Evolutionary conservation across 345 rosid genomes (phyloP).

Genomic region (Citrus maxima): DNA sequence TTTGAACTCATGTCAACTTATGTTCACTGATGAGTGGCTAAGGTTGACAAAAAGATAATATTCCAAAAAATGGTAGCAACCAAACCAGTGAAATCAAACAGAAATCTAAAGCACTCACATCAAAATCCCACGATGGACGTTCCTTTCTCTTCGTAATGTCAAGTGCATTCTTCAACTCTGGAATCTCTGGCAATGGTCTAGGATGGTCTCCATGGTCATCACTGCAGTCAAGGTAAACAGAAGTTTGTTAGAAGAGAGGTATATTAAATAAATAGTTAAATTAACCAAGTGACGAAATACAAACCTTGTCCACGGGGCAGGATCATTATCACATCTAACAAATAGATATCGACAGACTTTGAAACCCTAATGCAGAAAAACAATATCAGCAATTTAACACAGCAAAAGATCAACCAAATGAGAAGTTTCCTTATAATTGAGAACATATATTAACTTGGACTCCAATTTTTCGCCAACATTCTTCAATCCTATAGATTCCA

Average conservation of each 20-base stretch:
- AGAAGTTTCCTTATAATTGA: not conserved
- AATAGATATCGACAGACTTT: conserved; percentile 52
- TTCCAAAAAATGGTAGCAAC: not conserved
- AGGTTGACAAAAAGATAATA: not conserved
- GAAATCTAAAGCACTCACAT: conserved; percentile 26
- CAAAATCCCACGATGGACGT: conserved; percentile 52
- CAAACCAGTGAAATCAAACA: not conserved
- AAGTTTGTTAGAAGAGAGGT: not conserved
- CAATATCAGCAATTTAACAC: not conserved
- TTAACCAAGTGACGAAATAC: not conserved
- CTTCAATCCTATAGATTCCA: conserved; percentile 67
- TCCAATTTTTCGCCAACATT: conserved; percentile 70
- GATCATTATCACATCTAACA: conserved; percentile 55
- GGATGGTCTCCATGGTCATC: conserved; percentile 62
- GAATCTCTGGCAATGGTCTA: conserved; percentile 42
- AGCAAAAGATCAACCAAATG: not conserved
- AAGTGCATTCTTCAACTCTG: conserved; percentile 42
- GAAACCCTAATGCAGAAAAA: conserved; percentile 36
- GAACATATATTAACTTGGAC: conserved; percentile 31
- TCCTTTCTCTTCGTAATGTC: conserved; percentile 47
- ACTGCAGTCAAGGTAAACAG: conserved; percentile 15
- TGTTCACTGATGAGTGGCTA: not conserved
- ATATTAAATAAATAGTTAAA: not conserved
- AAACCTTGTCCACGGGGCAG: conserved; percentile 66
- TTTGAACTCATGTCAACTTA: not conserved